These are phyloP conservation scores for Monosporascus sp. DNA, from an alignment of 2,329 filamentous ascomycete species.

Conservation along the genomic window DNA sequence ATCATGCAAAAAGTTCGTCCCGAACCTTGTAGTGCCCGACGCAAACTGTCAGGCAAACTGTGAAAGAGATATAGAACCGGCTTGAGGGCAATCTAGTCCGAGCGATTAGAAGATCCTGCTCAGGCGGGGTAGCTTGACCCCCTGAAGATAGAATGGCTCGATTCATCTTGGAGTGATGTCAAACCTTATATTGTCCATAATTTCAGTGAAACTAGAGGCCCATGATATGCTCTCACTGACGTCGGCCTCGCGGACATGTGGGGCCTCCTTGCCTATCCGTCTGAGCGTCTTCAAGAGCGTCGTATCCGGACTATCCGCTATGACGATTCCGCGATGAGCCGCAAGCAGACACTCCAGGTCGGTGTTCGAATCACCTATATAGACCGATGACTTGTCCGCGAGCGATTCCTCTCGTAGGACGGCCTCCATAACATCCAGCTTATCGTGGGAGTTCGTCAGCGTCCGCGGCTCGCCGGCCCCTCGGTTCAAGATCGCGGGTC, in stretches of 20 bases:
- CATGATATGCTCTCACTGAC: constrained; percentile 22
- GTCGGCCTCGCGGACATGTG: constrained; percentile 17
- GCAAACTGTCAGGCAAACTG: too few species aligned
- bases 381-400: constrained; percentile 31
- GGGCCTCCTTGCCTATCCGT: constrained; percentile 27
- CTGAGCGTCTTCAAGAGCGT: constrained; percentile 21
- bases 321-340: constrained; percentile 37
- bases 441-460: constrained; percentile 40
- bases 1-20: too few species aligned
- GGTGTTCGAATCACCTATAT: constrained; percentile 54
- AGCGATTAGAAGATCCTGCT: too few species aligned
- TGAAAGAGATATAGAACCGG: too few species aligned
- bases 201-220: constrained; percentile 25
- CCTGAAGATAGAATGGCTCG: background rate
- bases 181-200: constrained; percentile 12
- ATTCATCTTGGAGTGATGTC: background rate
- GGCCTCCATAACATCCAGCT: constrained; percentile 35
- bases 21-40: too few species aligned
- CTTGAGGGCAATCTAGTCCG: too few species aligned
- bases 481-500: constrained; percentile 28
- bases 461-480: constrained; percentile 17
- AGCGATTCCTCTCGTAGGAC: constrained; percentile 18
- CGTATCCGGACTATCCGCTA: constrained; percentile 34
- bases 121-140: background rate
- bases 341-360: constrained; percentile 49